Base-by-base conservation (phyloP, 441 rosid genomes). In the Manihot esculenta region DNA sequence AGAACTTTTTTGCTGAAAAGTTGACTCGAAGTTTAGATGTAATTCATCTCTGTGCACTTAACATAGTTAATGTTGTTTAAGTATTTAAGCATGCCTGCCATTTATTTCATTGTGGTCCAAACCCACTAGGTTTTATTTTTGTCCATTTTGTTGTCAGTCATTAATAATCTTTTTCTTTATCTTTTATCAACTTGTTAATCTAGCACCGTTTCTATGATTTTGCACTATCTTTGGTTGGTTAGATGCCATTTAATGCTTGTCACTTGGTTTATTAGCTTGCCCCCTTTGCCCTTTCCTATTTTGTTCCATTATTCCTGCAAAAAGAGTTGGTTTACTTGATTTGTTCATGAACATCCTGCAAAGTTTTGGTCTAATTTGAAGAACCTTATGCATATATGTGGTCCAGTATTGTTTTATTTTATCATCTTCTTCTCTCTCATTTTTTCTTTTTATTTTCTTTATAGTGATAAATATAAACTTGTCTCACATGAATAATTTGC, bases 301-400 rank as follows among this genome's bases (percentile, higher is more conserved):
- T 33, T 50, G 48, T 33, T 50, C 20, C 11, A 7, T 64, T 47
- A 23, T 64, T 42, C 66, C 18, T 38, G 26, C 48, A 61, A 61
- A 38, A 61, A 61, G 23, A 27, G 48, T 62, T 62, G 66, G 66
- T 30, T 62, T 62, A 30, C 26, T 27, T 23, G 1, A 62, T 62
- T 1, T 18, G 5, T 38, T 61, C 48, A n/a, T 41, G 48, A 26
- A n/a, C 51, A 41, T 42, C 51, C 45, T 35, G 10, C 7, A 35
- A 33, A 30, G 17, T 30, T 66, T 1, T n/a, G 6, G 5, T 44
- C 48, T 20, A 14, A 21, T 67, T 10, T 56, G 62, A 24, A 21
- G 61, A 41, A 45, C 33, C 7, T 5, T 27, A 0, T 2, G 35
- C 24, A 2, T 26, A 10, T 14, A 3, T 10, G 1, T 5, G 69